Evolutionary conservation across 441 rosid species (phyloP), one percentile per base, ranked within the genome.

Genomic region (Arabidopsis hybrid): DNA sequence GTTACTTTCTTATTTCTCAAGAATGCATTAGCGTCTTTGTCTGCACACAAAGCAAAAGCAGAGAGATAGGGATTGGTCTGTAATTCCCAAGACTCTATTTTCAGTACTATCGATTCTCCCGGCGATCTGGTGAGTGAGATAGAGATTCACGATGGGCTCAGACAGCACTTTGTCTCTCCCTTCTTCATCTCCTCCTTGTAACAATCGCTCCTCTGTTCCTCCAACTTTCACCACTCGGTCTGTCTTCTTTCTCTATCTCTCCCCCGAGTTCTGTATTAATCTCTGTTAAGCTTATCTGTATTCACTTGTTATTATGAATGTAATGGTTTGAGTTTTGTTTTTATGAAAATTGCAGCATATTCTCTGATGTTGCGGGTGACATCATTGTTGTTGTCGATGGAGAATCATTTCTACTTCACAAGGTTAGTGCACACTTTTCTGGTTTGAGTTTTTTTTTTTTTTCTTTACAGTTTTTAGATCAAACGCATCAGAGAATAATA

Each of bases 321-420:
- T 58, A 63, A 53, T 2, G 18, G 18, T 39, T 11, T 34, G 35
- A 18, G 1, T 21, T 21, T 8, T 47, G 38, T 2, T 35, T 45
- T 46, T 35, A 7, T 45, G 40, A 58, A 35, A 8, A 16, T n/a
- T 66, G 75, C 82, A 93, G 98, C 16, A 88, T 93, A 34, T 91
- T 91, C 79, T 86, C 97, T 2, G 98, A 90, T 58, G 95, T 93
- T 46, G 95, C 97, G 0, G 93, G 95, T 71, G 98, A 91, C 81
- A 80, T 93, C 67, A 91, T 91, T 8, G 82, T 91, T 69, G 76
- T 85, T 45, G 92, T 91, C 4, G 88, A 82, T 39, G 96, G 90
- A 29, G 96, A 90, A 49, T 81, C 97, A 38, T 93, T 93, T 78
- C 87, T 91, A 46, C 86, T 93, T 29, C 98, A 93, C 76, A 93